phyloP scores from a whole-genome alignment of 2,329 filamentous ascomycete species.

The Albifimbria verrucaria region DNA sequence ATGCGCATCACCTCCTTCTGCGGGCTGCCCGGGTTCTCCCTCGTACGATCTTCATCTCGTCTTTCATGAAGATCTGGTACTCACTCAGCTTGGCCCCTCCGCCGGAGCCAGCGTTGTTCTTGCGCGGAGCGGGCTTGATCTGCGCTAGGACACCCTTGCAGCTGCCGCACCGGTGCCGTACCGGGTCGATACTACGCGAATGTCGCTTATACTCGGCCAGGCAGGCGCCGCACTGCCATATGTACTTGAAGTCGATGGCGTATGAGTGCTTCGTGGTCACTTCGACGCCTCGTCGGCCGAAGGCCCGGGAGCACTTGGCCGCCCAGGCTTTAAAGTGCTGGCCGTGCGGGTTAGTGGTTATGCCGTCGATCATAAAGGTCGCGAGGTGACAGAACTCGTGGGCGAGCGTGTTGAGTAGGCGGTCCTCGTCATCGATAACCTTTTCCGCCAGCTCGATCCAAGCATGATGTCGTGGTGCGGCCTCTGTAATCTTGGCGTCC shows the following conservation, averaged over 20 bases:
- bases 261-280: slow-evolving; percentile 92
- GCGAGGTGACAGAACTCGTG: slow-evolving; percentile 96
- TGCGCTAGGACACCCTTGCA: slow-evolving; percentile 72
- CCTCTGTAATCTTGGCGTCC: slow-evolving; percentile 20
- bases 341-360: slow-evolving; percentile 77
- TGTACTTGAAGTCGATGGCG: slow-evolving; percentile 86
- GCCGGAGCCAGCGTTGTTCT: slow-evolving; percentile 6
- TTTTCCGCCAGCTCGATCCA: slow-evolving; percentile 86
- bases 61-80: slow-evolving; percentile 58
- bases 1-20: slow-evolving; percentile 69
- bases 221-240: slow-evolving; percentile 76
- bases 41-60: slow-evolving; percentile 62
- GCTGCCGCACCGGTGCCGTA: slow-evolving; percentile 68
- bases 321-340: slow-evolving; percentile 79
- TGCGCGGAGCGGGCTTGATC: slow-evolving; percentile 71
- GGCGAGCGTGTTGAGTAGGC: slow-evolving; percentile 85
- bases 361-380: slow-evolving; percentile 80
- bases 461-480: slow-evolving; percentile 56
- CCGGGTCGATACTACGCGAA: slow-evolving; percentile 76
- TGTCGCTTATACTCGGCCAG: slow-evolving; percentile 75
- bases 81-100: slow-evolving; percentile 30
- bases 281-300: slow-evolving; percentile 59
- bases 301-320: slow-evolving; percentile 49
- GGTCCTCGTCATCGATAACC: slow-evolving; percentile 73
- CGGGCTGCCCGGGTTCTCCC: slow-evolving; percentile 51